These are phyloP conservation scores for Suillus occidentalis DNA, from an alignment of 768 basidiomycete genomes.

Conservation along the genomic window DNA sequence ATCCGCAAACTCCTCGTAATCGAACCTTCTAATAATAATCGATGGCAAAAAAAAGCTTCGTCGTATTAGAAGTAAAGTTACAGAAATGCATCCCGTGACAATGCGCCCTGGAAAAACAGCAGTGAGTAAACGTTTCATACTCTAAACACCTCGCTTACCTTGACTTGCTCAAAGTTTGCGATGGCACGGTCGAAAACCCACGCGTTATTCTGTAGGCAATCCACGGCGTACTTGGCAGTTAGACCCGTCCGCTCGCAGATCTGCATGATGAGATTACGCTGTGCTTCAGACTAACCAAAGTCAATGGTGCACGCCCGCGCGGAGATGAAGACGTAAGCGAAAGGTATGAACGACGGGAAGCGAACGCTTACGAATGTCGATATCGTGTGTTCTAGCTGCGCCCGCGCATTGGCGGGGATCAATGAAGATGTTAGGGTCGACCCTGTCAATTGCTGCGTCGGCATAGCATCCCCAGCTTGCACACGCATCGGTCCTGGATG, in stretches of 20 bases:
- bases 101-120: conserved; percentile 38
- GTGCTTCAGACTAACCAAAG: conserved; percentile 57
- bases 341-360: conserved; percentile 12
- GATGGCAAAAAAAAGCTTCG: neutral
- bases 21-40: conserved; percentile 16
- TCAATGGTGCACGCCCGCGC: conserved; percentile 11
- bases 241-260: conserved; percentile 74
- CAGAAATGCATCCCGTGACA: conserved; percentile 57
- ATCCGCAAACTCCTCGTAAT: conserved; percentile 1
- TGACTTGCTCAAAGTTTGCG: conserved; percentile 85
- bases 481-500: conserved; percentile 71
- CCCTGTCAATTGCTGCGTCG: conserved; percentile 17
- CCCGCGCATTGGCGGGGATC: conserved; percentile 34
- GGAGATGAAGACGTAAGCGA: conserved; percentile 17
- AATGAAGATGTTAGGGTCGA: conserved; percentile 23
- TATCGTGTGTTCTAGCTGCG: conserved; percentile 51
- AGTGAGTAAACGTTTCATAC: conserved; percentile 23
- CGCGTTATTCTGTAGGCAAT: conserved; percentile 81
- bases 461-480: conserved; percentile 46
- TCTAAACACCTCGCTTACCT: conserved; percentile 47
- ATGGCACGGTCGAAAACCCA: conserved; percentile 84
- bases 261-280: conserved; percentile 69
- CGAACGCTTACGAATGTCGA: conserved; percentile 53
- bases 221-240: conserved; percentile 75
- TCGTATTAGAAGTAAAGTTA: conserved; percentile 27